Percentiles rank a stretch among this genome's conserved stretches.
Conservation (phyloP, 2,329 filamentous ascomycete genomes). For the Meredithiella fracta region DNA sequence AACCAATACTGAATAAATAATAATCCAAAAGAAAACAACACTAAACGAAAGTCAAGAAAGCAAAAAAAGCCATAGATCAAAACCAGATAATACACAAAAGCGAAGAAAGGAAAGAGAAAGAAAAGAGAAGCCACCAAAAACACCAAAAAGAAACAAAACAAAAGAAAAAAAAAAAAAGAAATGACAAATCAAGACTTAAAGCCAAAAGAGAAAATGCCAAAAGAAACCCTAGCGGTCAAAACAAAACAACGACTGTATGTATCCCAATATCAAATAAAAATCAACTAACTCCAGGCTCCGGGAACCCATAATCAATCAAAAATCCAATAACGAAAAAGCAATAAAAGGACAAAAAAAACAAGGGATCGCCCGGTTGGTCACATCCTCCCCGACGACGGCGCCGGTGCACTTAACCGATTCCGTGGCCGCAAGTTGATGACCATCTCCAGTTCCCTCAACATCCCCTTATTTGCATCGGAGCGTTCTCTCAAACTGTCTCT, state of each 20-base stretch:
- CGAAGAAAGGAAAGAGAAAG: not conserved
- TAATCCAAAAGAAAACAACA: not conserved
- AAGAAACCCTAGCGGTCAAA: not conserved
- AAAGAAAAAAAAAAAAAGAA: conserved; percentile 6
- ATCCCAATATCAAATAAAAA: not conserved
- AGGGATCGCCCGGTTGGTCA: conserved; percentile 2
- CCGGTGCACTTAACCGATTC: conserved; percentile 22
- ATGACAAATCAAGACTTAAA: no score
- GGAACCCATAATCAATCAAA: not conserved
- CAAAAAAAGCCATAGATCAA: conserved; percentile 8
- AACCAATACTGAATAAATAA: no score
- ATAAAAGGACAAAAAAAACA: not conserved
- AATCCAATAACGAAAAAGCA: not conserved
- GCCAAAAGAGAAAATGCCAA: no score
- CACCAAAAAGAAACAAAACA: conserved; percentile 1
- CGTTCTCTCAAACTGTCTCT: conserved; percentile 58
- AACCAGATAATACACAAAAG: not conserved
- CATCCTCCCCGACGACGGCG: conserved; percentile 13
- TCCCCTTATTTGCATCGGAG: conserved; percentile 66
- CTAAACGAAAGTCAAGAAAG: conserved; percentile 3
- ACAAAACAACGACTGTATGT: not conserved
- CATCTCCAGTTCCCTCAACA: conserved; percentile 85
- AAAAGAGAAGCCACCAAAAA: conserved; percentile 4
- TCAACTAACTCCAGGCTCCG: not conserved
- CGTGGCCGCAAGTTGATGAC: conserved; percentile 49